Conservation (phyloP, 1,284 basidiomycete species). For the Exobasidium rhododendri region DNA sequence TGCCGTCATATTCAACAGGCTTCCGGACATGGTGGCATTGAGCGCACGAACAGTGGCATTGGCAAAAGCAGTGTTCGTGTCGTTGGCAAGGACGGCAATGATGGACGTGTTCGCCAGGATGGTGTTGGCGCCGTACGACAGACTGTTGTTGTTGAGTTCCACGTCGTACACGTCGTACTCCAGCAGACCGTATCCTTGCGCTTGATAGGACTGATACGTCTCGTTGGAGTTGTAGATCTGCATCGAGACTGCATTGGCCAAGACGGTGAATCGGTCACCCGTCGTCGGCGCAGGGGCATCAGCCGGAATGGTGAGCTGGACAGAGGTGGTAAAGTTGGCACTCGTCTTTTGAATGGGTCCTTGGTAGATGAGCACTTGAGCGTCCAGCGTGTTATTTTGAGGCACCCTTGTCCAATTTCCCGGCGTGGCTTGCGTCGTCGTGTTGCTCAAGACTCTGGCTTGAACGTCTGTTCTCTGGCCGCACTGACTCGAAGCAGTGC, state of each 20-base stretch:
- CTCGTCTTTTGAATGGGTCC: constrained; percentile 67
- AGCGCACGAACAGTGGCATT: constrained; percentile 19
- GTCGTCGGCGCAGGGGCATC: constrained; percentile 61
- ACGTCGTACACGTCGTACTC: constrained; percentile 43
- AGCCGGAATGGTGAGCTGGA: constrained; percentile 36
- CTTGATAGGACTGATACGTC: constrained; percentile 26
- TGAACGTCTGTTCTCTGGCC: constrained; percentile 73
- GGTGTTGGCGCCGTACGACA: constrained; percentile 26
- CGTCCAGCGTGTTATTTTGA: constrained; percentile 71
- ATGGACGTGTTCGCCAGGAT: constrained; percentile 31
- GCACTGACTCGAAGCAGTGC: constrained; percentile 76
- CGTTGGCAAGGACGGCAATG: constrained; percentile 10
- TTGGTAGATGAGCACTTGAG: constrained; percentile 67
- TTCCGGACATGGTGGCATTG: no score
- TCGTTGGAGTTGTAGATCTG: constrained; percentile 38
- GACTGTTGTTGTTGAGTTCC: constrained; percentile 13
- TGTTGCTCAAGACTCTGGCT: constrained; percentile 73
- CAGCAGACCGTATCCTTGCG: constrained; percentile 35
- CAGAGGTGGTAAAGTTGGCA: constrained; percentile 30
- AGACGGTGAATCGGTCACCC: constrained; percentile 72
- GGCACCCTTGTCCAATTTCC: constrained; percentile 58
- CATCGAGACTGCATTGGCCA: constrained; percentile 60
- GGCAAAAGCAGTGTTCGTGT: constrained; percentile 28
- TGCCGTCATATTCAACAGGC: no score
- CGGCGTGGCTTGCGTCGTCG: constrained; percentile 62